Conservation (phyloP, 78 protist genomes). For the Dictyostelium intermedium region DNA sequence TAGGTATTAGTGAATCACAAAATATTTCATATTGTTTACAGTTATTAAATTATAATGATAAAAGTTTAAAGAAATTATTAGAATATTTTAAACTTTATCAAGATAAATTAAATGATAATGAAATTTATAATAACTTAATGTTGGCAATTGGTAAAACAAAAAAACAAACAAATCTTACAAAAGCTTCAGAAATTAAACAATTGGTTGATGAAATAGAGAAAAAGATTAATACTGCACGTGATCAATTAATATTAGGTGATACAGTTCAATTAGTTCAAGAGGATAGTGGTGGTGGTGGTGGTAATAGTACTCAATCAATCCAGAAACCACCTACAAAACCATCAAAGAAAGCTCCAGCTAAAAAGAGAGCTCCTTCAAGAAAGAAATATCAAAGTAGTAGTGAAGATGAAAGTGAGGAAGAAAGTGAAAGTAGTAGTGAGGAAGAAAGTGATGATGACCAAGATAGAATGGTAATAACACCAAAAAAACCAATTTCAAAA, state of each 20-base stretch:
- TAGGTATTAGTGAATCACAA: constrained; percentile 62
- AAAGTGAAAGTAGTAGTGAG: background rate
- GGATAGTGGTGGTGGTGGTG: background rate
- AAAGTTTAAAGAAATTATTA: constrained; percentile 69
- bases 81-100: constrained; percentile 72
- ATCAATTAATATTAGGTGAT: background rate
- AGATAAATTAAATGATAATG: constrained; percentile 72
- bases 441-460: background rate
- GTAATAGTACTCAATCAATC: background rate
- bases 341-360: constrained; percentile 6
- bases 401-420: background rate
- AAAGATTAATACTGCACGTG: background rate
- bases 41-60: constrained; percentile 63
- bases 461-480: background rate
- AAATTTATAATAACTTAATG: constrained; percentile 16
- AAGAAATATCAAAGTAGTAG: background rate
- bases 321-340: background rate
- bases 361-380: constrained; percentile 4
- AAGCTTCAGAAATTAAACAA: constrained; percentile 24
- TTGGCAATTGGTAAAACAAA: constrained; percentile 44
- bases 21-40: constrained; percentile 86
- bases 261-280: background rate
- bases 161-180: background rate
- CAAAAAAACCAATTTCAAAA: background rate
- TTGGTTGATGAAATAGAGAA: constrained; percentile 53